Conservation (phyloP, 176 grass and related monocot species). For the Bromus sterilis region DNA sequence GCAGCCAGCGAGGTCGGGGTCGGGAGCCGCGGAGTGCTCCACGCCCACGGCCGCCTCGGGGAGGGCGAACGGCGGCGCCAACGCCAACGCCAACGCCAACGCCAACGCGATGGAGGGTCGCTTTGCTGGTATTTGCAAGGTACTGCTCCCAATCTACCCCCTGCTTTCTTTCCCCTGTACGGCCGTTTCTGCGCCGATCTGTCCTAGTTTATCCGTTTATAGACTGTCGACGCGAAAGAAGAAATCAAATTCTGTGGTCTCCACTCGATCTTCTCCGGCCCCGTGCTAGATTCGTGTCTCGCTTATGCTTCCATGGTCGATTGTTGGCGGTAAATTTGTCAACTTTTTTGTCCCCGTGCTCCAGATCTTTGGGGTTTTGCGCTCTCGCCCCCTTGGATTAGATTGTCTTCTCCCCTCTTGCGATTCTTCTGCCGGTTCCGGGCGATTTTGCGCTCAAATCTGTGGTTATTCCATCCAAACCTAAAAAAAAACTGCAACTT, state of each 20-base stretch:
- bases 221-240: not conserved
- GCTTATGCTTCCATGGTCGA: not conserved
- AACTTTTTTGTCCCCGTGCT: not conserved
- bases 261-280: not conserved
- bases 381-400: not conserved
- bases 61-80: not conserved
- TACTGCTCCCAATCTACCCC: not conserved
- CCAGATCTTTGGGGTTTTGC: not conserved
- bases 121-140: conserved; percentile 42
- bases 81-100: not conserved
- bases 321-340: not conserved
- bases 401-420: not conserved
- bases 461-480: not conserved
- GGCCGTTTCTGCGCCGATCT: not conserved
- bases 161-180: not conserved
- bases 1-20: conserved; percentile 15
- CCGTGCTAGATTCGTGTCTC: not conserved
- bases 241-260: not conserved
- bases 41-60: not conserved
- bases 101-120: conserved; percentile 18
- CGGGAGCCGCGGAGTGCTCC: not conserved
- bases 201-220: not conserved
- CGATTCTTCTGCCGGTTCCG: not conserved
- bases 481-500: not conserved
- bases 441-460: not conserved